Base-by-base conservation (phyloP, 331 rosid species). In the Quercus lobata region DNA sequence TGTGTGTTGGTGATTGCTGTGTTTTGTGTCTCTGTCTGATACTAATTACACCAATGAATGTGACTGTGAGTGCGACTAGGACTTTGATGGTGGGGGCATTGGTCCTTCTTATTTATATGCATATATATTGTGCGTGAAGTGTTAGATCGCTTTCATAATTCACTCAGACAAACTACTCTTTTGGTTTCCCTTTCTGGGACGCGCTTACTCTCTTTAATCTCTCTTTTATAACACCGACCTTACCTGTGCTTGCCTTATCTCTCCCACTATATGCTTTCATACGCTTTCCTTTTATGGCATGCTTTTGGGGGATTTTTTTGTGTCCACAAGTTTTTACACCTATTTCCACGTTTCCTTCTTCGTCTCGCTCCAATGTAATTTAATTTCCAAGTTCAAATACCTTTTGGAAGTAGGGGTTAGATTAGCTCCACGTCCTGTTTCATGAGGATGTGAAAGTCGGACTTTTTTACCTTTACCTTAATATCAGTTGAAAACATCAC, bases 71-170 rank as follows among this genome's bases (percentile, higher is more conserved):
- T 85, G 81, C 56, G 83, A 84, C 85, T 41, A 9, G 49, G 49
- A 41, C 49, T 41, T 79, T 77, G 82, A 78, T 83, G 66, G 72
- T 61, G 82, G 61, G 79, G 78, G 83, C 74, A 73, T 63, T 81
- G 84, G 88, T 77, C 69, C 86, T 72, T 44, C 17, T 6, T 63
- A 14, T 60, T 41, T 41, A 41, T 41, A 41, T 41, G 49, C 49
- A 79, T 57, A 69, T 74, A 55, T 74, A 55, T 85, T 80, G 81
- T 21, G 49, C 58, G 63, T 82, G 46, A 34, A 54, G 70, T 79
- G 93, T 83, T 80, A 57, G 83, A 86, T 93, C 91, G 82, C 90
- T 93, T 84, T 91, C 97, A 86, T 76, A 74, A 74, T 78, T 89
- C 86, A 85, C 84, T 76, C 35, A 85, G 80, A 84, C 88, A 87